phyloP scores from a whole-genome alignment of 1,284 basidiomycete genomes.

The Chalciporus sp. region DNA sequence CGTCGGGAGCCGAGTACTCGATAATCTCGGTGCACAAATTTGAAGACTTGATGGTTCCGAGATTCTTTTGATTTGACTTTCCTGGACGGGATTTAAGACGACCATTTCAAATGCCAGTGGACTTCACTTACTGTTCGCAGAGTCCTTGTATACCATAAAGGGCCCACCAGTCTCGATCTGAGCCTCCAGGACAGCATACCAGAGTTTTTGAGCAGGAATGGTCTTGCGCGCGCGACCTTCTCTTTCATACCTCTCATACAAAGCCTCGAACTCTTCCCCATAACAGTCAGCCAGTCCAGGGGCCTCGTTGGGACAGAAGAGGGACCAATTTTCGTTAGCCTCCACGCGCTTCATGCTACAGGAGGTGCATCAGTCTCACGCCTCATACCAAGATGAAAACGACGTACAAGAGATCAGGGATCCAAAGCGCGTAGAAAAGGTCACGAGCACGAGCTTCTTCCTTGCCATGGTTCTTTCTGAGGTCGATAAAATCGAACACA shows the following conservation, averaged over 20 bases:
- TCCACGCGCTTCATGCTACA: constrained; percentile 92
- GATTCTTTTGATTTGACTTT: constrained; percentile 98
- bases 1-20: constrained; percentile 97
- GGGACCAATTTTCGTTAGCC: constrained; percentile 86
- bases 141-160: constrained; percentile 98
- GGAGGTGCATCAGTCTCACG: background rate
- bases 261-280: constrained; percentile 88
- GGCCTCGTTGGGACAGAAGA: constrained; percentile 98
- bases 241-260: constrained; percentile 90
- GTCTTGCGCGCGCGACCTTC: constrained; percentile 89
- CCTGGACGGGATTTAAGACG: constrained; percentile 42
- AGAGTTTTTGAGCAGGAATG: constrained; percentile 96
- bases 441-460: constrained; percentile 97
- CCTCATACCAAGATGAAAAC: background rate
- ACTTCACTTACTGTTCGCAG: constrained; percentile 68
- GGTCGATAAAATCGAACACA: constrained; percentile 96
- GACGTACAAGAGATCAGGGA: constrained; percentile 92
- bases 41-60: constrained; percentile 99
- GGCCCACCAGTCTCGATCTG: constrained; percentile 99
- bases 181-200: constrained; percentile 96
- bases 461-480: constrained; percentile 99
- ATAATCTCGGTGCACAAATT: constrained; percentile 99
- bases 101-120: background rate
- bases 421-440: constrained; percentile 98
- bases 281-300: constrained; percentile 90